Percentiles rank a stretch among this genome's conserved stretches.
Conservation (phyloP, 2,329 filamentous ascomycete genomes). For the Sclerotinia subarctica region DNA sequence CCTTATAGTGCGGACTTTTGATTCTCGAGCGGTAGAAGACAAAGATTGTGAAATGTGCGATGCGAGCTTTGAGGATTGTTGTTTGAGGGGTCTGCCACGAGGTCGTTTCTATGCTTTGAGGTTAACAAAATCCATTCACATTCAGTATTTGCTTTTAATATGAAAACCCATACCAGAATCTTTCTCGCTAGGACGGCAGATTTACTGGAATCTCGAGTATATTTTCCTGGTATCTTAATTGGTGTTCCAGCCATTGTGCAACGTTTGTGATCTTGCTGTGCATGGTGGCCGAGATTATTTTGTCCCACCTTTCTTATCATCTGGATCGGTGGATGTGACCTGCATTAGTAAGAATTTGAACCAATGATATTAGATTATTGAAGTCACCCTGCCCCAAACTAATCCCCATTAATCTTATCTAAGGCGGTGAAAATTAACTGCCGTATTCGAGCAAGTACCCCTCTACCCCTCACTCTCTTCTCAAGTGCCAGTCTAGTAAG, state of each 20-base stretch:
- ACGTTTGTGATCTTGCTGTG: not conserved
- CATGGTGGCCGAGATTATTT: not conserved
- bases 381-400: too few relatives aligned
- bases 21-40: constrained; percentile 11
- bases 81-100: constrained; percentile 28
- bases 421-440: too few relatives aligned
- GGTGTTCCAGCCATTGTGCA: constrained; percentile 33
- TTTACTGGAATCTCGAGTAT: constrained; percentile 29
- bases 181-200: constrained; percentile 28
- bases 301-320: too few relatives aligned
- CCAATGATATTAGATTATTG: too few relatives aligned
- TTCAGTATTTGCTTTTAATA: not conserved
- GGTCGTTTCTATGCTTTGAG: constrained; percentile 22
- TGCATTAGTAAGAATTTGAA: too few relatives aligned
- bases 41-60: not conserved
- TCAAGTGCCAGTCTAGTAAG: too few relatives aligned
- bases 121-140: constrained; percentile 2
- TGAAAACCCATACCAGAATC: constrained; percentile 26
- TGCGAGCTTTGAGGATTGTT: not conserved
- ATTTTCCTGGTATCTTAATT: constrained; percentile 37
- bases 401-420: too few relatives aligned
- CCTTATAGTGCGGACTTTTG: constrained; percentile 26
- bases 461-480: too few relatives aligned
- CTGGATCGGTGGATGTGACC: too few relatives aligned
- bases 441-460: too few relatives aligned